Percentiles rank a stretch among this genome's conserved stretches.
Conservation (phyloP, 2,329 filamentous ascomycete species). For the Epicoccum sorghinum region DNA sequence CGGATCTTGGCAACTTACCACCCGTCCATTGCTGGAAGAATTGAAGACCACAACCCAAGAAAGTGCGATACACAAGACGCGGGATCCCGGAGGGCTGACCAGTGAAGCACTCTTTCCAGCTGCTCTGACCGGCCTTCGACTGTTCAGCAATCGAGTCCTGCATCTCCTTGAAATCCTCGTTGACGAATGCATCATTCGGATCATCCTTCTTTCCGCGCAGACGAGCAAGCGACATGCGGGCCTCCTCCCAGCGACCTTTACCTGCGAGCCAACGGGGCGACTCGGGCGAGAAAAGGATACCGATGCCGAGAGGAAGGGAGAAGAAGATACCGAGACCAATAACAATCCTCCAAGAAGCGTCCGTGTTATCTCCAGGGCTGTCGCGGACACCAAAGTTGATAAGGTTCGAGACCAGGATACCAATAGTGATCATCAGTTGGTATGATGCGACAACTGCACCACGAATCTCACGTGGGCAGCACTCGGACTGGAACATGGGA, state of each 20-base stretch:
- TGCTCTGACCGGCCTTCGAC: slow-evolving; percentile 34
- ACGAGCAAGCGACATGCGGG: slow-evolving; percentile 58
- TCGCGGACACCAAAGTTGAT: slow-evolving; percentile 50
- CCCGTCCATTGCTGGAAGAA: slow-evolving; percentile 45
- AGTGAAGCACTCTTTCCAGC: slow-evolving; percentile 41
- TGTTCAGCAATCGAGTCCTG: slow-evolving; percentile 38
- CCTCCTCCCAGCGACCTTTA: slow-evolving; percentile 55
- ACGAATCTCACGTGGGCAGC: slow-evolving; percentile 66
- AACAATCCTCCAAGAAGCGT: slow-evolving; percentile 45
- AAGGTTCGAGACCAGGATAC: slow-evolving; percentile 45
- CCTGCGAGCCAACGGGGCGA: slow-evolving; percentile 55
- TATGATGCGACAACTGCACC: slow-evolving; percentile 64
- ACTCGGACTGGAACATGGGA: slow-evolving; percentile 72
- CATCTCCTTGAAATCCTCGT: slow-evolving; percentile 58
- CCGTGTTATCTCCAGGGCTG: slow-evolving; percentile 47
- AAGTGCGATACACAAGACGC: slow-evolving; percentile 46
- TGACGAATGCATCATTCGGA: slow-evolving; percentile 53
- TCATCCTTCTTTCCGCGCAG: slow-evolving; percentile 60
- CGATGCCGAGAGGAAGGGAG: slow-evolving; percentile 39
- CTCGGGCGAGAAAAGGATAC: slow-evolving; percentile 40
- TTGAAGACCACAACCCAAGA: slow-evolving; percentile 37
- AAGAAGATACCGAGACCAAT: slow-evolving; percentile 43
- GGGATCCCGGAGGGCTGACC: slow-evolving; percentile 46
- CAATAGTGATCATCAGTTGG: slow-evolving; percentile 55
- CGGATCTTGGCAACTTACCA: background rate